phyloP scores from a whole-genome alignment of 2,329 filamentous ascomycete species.

The Colletotrichum sansevieriae region DNA sequence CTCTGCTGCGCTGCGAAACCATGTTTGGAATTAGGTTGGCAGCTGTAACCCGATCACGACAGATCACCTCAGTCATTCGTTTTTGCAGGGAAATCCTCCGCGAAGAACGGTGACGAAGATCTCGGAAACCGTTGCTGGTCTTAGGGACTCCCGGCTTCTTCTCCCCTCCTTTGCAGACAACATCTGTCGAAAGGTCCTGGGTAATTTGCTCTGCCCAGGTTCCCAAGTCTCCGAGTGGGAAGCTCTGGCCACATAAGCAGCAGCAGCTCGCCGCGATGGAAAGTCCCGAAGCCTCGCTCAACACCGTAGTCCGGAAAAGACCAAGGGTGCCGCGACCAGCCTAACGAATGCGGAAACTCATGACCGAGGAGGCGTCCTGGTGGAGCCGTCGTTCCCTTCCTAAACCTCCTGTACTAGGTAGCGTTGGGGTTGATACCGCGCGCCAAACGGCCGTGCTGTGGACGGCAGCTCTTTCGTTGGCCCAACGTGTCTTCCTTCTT shows the following conservation, averaged over 20 bases:
- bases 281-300: neutral
- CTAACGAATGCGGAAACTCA: constrained; percentile 22
- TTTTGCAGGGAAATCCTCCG: constrained; percentile 6
- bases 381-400: neutral
- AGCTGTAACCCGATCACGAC: constrained; percentile 38
- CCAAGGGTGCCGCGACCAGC: constrained; percentile 1
- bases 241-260: neutral
- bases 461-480: neutral
- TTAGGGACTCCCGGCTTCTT: neutral
- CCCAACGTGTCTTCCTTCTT: too few species aligned
- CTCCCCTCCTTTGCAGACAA: neutral
- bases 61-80: neutral
- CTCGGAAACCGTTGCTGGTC: neutral
- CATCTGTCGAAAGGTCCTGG: too few species aligned
- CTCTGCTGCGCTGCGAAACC: constrained; percentile 5
- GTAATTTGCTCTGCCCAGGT: neutral
- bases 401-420: too few species aligned
- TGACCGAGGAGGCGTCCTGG: constrained; percentile 7
- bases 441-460: constrained; percentile 5
- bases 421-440: constrained; percentile 1
- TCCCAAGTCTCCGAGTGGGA: neutral
- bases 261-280: neutral
- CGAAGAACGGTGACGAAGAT: neutral
- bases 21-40: constrained; percentile 26
- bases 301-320: neutral